phyloP scores from a whole-genome alignment of 805 yeast species.

The Kazachstania psychrophila region DNA sequence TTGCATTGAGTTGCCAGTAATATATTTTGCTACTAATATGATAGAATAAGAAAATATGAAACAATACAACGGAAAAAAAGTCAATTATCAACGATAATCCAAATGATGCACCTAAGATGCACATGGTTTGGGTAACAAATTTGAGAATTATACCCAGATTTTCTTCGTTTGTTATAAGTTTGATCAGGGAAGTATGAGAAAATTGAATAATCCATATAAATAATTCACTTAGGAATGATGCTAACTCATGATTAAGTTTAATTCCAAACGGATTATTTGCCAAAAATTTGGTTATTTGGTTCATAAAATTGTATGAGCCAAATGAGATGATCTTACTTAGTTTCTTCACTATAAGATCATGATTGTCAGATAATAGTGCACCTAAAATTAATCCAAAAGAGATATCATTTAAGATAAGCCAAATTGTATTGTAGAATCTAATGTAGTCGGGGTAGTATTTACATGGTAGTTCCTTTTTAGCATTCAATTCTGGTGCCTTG shows the following conservation, averaged over 20 bases:
- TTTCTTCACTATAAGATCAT: constrained; percentile 31
- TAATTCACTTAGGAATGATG: constrained; percentile 77
- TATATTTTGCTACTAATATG: constrained; percentile 71
- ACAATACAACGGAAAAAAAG: constrained; percentile 46
- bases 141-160: constrained; percentile 25
- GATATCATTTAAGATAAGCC: constrained; percentile 80
- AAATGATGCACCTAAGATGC: constrained; percentile 58
- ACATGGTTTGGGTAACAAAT: constrained; percentile 33
- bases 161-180: constrained; percentile 14
- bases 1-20: constrained; percentile 58
- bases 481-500: constrained; percentile 9
- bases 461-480: constrained; percentile 30
- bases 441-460: constrained; percentile 55
- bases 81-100: constrained; percentile 61
- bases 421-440: constrained; percentile 72
- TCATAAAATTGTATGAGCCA: constrained; percentile 35
- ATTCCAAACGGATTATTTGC: constrained; percentile 91
- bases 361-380: constrained; percentile 36
- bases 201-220: constrained; percentile 75
- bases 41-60: constrained; percentile 72
- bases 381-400: constrained; percentile 61
- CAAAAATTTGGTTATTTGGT: constrained; percentile 53
- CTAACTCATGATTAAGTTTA: constrained; percentile 78
- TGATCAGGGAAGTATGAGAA: constrained; percentile 37
- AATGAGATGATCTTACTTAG: constrained; percentile 21